Conservation (phyloP, 2,329 filamentous ascomycete species). For the Macrophomina pseudophaseolina region DNA sequence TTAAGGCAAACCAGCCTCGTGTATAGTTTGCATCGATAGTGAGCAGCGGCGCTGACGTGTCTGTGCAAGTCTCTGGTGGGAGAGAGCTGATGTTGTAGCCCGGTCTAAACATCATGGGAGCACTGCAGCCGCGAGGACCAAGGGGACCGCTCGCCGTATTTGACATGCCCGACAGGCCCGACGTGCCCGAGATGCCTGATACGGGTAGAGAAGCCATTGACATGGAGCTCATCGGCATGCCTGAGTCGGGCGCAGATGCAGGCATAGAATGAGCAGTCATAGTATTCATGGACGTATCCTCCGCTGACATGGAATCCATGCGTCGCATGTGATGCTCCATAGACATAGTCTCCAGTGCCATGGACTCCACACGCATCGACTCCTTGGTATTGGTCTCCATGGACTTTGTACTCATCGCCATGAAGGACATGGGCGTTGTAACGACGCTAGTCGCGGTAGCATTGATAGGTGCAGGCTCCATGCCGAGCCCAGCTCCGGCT, state of each 20-base stretch:
- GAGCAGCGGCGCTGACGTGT: slow-evolving; percentile 27
- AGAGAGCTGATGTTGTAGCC: slow-evolving; percentile 29
- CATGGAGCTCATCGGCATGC: not conserved
- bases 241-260: not conserved
- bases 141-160: slow-evolving; percentile 22
- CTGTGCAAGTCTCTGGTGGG: slow-evolving; percentile 30
- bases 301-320: not conserved
- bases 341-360: not conserved
- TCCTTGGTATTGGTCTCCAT: too few species aligned
- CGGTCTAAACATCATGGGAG: slow-evolving; percentile 31
- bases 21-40: not conserved
- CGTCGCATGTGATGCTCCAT: not conserved
- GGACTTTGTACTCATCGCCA: not conserved
- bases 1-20: slow-evolving; percentile 31
- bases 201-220: not conserved
- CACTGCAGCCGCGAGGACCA: slow-evolving; percentile 28
- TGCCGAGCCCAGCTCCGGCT: not conserved
- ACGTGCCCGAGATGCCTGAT: not conserved
- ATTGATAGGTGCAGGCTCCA: not conserved
- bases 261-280: not conserved
- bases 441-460: not conserved
- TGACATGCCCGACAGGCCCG: not conserved
- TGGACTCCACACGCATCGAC: too few species aligned
- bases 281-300: not conserved
- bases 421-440: not conserved